Evolutionary conservation across 345 rosid genomes (phyloP).

Genomic region (Syzygium grande): DNA sequence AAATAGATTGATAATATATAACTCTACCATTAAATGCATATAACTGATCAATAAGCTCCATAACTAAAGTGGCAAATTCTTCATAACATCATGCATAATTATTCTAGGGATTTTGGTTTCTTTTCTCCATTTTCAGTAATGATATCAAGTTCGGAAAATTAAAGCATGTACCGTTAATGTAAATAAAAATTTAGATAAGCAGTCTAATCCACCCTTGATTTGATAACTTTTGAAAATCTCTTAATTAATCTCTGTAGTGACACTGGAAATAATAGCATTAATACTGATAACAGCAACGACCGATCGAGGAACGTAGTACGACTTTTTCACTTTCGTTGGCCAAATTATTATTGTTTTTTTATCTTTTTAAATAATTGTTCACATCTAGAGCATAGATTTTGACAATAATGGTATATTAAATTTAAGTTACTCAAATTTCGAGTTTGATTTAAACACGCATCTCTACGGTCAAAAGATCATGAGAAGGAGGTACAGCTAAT

Average conservation of each 20-base stretch:
- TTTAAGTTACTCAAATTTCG: background rate
- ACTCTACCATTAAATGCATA: background rate
- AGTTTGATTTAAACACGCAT: background rate
- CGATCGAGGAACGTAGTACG: background rate
- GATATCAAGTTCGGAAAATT: background rate
- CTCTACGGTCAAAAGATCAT: background rate
- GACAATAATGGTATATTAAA: background rate
- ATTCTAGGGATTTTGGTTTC: background rate
- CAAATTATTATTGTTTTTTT: background rate
- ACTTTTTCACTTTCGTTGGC: background rate
- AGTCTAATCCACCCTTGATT: background rate
- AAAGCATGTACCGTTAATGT: background rate
- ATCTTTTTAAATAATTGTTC: background rate
- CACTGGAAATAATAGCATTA: too few species aligned
- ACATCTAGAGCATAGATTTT: background rate
- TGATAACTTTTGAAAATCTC: background rate
- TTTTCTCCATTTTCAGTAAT: background rate
- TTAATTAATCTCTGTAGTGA: background rate
- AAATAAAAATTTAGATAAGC: background rate
- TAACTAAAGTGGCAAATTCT: background rate
- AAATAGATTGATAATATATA: background rate
- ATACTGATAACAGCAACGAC: background rate
- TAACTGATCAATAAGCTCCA: background rate
- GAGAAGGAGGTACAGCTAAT: background rate
- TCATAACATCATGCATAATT: background rate